Base-by-base conservation (phyloP, 2,329 filamentous ascomycete genomes). In the Geosmithia putterillii region DNA sequence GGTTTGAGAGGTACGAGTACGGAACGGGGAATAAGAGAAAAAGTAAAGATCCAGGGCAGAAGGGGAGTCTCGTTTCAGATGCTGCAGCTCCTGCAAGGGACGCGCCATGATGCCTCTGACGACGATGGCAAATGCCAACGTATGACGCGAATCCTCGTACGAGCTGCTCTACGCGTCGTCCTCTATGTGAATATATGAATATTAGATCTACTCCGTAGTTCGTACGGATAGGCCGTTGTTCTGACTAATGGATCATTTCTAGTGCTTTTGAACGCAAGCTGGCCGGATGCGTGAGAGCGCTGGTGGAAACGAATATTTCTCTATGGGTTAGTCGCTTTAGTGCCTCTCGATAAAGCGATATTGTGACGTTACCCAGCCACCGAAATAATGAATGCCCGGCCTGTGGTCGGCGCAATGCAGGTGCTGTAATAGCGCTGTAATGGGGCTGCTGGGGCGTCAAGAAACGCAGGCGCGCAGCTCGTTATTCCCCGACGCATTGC, bases 351-450 rank as follows among this genome's bases (percentile, higher is more conserved):
- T 44, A 44, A 14, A 35, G 37, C 10, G 23, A 40, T 44, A 36
- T 15, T 35, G 44, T 43, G 44, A 43, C 44, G 44, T 15, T 42
- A 38, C 41, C 44, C 44, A 46, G 44, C 41, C 44, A 43, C 44
- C 41, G 43, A 32, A 40, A 36, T 38, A 32, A 40, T n/a, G 35
- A n/a, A 9, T 40, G 36, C 8, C 18, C 28, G 28, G 28, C 28
- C 10, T 9, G 28, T 9, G 10, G 28, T 32, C 10, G 28, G 28
- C 28, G 28, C 15, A 32, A 32, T 32, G 28, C 5, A 32, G 10
- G 28, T 14, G 5, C 10, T 32, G 10, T 41, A 20, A 7, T 41
- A 41, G 17, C 22, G 17, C 22, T 41, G 21, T 41, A 41, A 25
- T 8, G 9, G 37, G 37, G 37, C 18, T 9, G 9, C 8, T n/a